A percentile compares a stretch with the other conserved stretches of the same genome.
Conservation (phyloP, 140 eudicot species). For the Cichorium intybus region DNA sequence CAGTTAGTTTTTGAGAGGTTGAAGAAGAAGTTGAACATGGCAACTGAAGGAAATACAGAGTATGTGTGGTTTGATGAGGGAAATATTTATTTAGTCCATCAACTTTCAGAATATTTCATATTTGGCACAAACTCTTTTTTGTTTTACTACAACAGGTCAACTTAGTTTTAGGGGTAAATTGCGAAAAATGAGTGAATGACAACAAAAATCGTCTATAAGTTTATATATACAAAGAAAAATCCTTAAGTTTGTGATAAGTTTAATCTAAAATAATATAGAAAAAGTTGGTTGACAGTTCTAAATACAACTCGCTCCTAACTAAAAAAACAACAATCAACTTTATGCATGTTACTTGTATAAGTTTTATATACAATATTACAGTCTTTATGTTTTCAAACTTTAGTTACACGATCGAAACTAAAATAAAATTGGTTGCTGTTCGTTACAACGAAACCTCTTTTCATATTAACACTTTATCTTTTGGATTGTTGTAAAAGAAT, state of each 20-base stretch:
- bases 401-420: not conserved
- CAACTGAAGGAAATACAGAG: not conserved
- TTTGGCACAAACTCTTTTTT: not conserved
- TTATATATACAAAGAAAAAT: not conserved
- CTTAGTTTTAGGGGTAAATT: not conserved
- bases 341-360: not conserved
- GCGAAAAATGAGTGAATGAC: not conserved
- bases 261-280: not conserved
- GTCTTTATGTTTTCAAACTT: not conserved
- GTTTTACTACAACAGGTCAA: not conserved
- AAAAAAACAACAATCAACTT: too few relatives aligned
- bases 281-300: too few relatives aligned
- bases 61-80: conserved; percentile 19
- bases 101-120: conserved; percentile 19
- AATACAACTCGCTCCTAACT: too few relatives aligned
- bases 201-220: not conserved
- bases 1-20: conserved; percentile 22
- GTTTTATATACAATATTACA: not conserved
- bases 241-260: not conserved
- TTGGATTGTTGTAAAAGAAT: not conserved
- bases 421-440: not conserved
- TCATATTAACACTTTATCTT: not conserved
- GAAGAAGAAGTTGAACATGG: conserved; percentile 30
- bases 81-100: conserved; percentile 25
- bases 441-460: not conserved